Conservation (phyloP, 2,329 filamentous ascomycete species). For the Colletotrichum tropicicola region DNA sequence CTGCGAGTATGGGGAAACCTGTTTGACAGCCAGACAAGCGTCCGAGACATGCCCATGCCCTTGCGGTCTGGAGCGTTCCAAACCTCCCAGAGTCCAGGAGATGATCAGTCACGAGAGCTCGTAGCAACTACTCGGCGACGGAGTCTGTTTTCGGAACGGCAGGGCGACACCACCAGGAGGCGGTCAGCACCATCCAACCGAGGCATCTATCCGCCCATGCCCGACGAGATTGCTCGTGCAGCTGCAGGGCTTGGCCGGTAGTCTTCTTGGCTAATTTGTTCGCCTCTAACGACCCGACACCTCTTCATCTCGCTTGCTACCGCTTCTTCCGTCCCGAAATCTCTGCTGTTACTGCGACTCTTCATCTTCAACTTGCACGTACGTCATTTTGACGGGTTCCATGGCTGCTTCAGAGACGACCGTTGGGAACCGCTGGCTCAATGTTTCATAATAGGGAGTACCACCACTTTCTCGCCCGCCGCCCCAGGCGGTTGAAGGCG, state of each 20-base stretch:
- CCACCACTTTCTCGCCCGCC: not conserved
- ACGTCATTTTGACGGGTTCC: not conserved
- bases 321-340: not conserved
- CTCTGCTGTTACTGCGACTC: not conserved
- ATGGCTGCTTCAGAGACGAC: not conserved
- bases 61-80: constrained; percentile 18
- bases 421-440: not conserved
- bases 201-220: not conserved
- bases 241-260: not conserved
- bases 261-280: not conserved
- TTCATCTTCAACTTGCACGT: not conserved
- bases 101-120: constrained; percentile 2
- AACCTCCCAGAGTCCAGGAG: not conserved
- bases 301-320: not conserved
- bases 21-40: not conserved
- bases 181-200: constrained; percentile 4
- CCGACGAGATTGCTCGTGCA: not conserved
- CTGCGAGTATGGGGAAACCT: constrained; percentile 8
- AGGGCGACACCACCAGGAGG: constrained; percentile 1
- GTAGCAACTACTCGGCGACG: not conserved
- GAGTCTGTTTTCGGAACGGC: constrained; percentile 21
- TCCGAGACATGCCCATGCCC: not conserved
- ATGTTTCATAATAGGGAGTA: not conserved
- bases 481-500: not conserved
- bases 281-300: not conserved